Evolutionary conservation across 176 grass and related monocot species (phyloP), one percentile per base, ranked within the genome.

Genomic region (Avena insularis): DNA sequence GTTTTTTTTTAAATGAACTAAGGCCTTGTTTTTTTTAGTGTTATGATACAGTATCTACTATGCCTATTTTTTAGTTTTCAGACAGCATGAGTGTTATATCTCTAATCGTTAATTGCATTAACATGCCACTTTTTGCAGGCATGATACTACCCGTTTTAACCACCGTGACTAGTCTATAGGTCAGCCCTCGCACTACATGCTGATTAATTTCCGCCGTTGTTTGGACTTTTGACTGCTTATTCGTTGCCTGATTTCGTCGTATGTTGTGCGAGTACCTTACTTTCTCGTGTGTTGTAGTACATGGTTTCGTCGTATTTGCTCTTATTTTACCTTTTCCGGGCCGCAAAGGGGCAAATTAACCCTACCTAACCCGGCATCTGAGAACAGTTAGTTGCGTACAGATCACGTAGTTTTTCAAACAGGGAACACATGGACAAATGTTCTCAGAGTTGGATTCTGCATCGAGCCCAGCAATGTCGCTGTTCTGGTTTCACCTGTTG

Each of bases 171-270:
- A 38, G 38, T 38, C 5, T 38, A 38, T 12, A 17, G 54, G 16
- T 13, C 54, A 53, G 50, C 50, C 50, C 50, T 53, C 0, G n/a
- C 38, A 40, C 11, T 15, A 8, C 40, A 43, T 7, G 7, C 83
- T 57, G 75, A 48, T 13, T 59, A 33, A 76, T 27, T 3, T 5
- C 0, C 20, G 8, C 5, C 5, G 23, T 17, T 17, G 2, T 80
- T 62, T 53, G 50, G 43, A n/a, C 19, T 65, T 79, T 53, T 11
- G 82, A 16, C 3, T 57, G 55, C 54, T 68, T 60, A 51, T 2
- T 31, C 85, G 57, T 74, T 65, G 47, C 46, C 56, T 81, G n/a
- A 56, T 57, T 79, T 80, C 33, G 56, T 89, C 76, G 82, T 73
- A 72, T 74, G 29, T 33, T 7, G 9, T 48, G 9, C 9, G 9